A percentile compares a stretch with the other conserved stretches of the same genome.
These are phyloP conservation scores for Globisporangium canariense DNA, from an alignment of 352 stramenopile species.

Conservation along the genomic window DNA sequence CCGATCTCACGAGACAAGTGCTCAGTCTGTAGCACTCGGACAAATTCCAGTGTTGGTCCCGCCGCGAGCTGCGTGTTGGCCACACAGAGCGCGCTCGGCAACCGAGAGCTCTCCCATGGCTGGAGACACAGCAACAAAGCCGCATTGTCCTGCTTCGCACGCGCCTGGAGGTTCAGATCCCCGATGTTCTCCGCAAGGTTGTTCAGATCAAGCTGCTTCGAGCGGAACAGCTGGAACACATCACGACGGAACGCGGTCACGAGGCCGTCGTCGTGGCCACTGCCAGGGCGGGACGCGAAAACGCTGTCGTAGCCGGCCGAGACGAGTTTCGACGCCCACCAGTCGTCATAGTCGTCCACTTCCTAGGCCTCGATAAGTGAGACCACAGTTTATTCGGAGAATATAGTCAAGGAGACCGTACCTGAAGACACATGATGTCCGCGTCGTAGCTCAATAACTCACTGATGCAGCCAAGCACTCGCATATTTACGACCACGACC, in stretches of 20 bases:
- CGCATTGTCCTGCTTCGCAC: conserved; percentile 63
- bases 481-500: too few species aligned
- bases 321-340: conserved; percentile 67
- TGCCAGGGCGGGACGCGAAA: conserved; percentile 38
- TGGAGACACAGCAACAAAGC: conserved; percentile 74
- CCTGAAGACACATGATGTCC: conserved; percentile 85
- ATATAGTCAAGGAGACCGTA: not conserved
- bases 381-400: too few species aligned
- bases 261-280: conserved; percentile 56
- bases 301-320: conserved; percentile 80
- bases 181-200: conserved; percentile 34
- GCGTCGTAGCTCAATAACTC: conserved; percentile 78
- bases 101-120: conserved; percentile 69
- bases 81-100: conserved; percentile 72
- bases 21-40: conserved; percentile 68
- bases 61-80: conserved; percentile 45
- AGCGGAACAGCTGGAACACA: conserved; percentile 79
- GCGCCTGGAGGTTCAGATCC: conserved; percentile 43
- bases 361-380: conserved; percentile 32
- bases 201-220: conserved; percentile 57
- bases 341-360: conserved; percentile 87
- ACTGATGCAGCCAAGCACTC: conserved; percentile 15
- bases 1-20: conserved; percentile 65
- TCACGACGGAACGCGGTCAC: conserved; percentile 75
- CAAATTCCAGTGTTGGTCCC: conserved; percentile 37